These are phyloP conservation scores for Stentor coeruleus DNA, from an alignment of 73 alveolate genomes.

Conservation along the genomic window DNA sequence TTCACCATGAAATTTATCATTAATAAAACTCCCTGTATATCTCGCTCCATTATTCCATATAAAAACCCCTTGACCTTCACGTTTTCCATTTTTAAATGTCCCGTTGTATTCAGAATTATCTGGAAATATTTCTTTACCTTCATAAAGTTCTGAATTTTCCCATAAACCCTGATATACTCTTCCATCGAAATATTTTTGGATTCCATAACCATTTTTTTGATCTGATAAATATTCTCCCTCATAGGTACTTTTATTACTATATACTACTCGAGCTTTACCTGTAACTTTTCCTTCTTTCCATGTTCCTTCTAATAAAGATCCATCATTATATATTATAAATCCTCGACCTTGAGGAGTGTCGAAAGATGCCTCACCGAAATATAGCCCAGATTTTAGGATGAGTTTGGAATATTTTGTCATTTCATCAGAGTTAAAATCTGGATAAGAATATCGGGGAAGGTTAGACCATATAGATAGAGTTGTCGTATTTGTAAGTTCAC, in stretches of 20 bases:
- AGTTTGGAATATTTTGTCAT: no score
- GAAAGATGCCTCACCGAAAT: no score
- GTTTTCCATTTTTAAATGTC: background rate
- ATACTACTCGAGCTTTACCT: background rate
- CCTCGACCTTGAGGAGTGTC: conserved; percentile 17
- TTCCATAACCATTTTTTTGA: background rate
- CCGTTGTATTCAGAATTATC: background rate
- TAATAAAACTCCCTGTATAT: conserved; percentile 30
- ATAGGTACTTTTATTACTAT: no score
- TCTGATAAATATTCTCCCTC: no score
- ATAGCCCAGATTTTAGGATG: no score
- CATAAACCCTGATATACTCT: background rate
- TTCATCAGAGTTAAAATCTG: no score
- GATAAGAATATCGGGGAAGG: no score
- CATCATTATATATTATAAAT: background rate
- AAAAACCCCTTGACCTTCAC: background rate
- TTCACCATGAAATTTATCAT: conserved; percentile 32
- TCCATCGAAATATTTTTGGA: background rate
- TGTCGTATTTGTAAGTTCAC: no score
- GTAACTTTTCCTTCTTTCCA: background rate
- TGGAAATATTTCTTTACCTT: no score
- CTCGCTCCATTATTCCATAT: background rate
- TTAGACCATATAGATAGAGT: no score
- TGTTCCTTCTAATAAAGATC: background rate
- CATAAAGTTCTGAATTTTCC: background rate